Base-by-base conservation (phyloP, 805 yeast genomes). In the Wickerhamiella lipophila region DNA sequence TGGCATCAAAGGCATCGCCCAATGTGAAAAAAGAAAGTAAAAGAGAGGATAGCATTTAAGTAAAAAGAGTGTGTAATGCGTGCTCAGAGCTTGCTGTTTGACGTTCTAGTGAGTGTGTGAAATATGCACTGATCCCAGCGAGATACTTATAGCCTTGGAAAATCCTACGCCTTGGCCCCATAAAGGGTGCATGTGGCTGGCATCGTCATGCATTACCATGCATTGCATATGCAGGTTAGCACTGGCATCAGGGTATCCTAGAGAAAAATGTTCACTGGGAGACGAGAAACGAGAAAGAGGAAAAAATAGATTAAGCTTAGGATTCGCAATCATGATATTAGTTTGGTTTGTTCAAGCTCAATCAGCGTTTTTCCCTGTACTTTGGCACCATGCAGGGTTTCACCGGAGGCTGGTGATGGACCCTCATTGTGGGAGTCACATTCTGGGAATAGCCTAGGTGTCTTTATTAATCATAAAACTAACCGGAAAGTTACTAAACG, bases 1-100 rank as follows among this genome's bases (percentile, higher is more conserved):
- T 30, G 15, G 52, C 51, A 25, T 16, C 30, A 27, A 49, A 52
- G 16, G 55, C 53, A 6, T 34, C 35, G 13, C 36, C 49, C 30
- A 42, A 18, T 3, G 52, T 34, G 19, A 45, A 38, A 6, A 35
- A 13, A 21, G 52, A 47, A 16, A 44, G 29, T 18, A 49, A 39
- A 23, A 49, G 34, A 22, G 51, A 23, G 41, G 42, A n/a, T 25
- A 42, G 15, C 30, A 47, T 41, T 27, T 18, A 12, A 26, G 18
- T 26, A 27, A 30, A 18, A 9, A 6, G 30, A 23, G 42, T 2
- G 22, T 9, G 22, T n/a, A 21, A 22, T 25, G 43, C 15, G 43
- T 15, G 43, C 6, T 6, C 6, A 5, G 35, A 30, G 35, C n/a
- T 9, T 7, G 32, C n/a, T 29, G 9, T n/a, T 15, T 32, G 38